Base-by-base conservation (phyloP, 768 basidiomycete genomes). In the Auricularia sp. region DNA sequence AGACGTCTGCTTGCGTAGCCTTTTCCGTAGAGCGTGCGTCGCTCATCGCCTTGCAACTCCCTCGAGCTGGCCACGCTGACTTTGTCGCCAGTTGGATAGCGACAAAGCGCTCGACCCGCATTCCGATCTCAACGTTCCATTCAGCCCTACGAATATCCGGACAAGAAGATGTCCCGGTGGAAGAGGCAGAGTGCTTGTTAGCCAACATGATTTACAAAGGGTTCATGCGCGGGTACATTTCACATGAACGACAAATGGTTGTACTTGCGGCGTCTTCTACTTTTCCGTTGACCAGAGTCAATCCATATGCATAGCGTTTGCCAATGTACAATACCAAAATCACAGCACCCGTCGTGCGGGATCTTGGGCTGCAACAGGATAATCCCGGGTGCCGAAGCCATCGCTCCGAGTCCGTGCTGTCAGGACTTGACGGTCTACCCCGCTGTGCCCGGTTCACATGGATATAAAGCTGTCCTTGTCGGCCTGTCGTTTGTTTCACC, bases 191-290 rank as follows among this genome's bases (percentile, higher is more conserved):
- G 75, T 97, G 94, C 74, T 82, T 94, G 62, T 85, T 97, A 7
- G 94, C 94, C 35, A 95, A 95, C 73, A 90, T 96, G 91, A 90
- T 98, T 54, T 94, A 89, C 78, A 92, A 88, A 77, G 91, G 90
- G 21, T 92, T 87, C 74, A 88, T 98, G 76, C 83, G 90, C 62
- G 97, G 97, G 8, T 99, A 98, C 75, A 94, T 99, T 70, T 94
- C 93, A 62, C 97, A 99, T 71, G 92, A 91, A 72, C 91, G 90
- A 75, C 90, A 92, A 77, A 92, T 89, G 84, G 92, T 98, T 3
- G 97, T 99, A 4, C 74, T 98, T 56, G 87, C 92, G 1, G 83
- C 84, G 67, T 81, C 79, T 29, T 90, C 88, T 70, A 83, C 93
- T 6, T 98, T 97, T 72, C 93, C 94, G 16, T 83, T 80, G 34